Conservation (phyloP, 345 rosid species). For the Kernera saxatilis region DNA sequence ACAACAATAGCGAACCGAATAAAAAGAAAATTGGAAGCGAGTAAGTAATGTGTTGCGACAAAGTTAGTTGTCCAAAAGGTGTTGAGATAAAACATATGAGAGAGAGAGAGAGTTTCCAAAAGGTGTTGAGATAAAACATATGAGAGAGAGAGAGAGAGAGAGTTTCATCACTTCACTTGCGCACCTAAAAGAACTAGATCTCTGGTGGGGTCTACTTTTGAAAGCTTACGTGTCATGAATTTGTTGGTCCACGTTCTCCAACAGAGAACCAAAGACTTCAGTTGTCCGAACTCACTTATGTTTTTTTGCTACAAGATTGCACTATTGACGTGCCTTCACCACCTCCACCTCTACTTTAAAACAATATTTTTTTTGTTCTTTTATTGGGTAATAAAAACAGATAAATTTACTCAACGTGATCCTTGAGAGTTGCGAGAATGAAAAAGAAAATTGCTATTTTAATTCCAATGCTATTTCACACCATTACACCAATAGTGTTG, state of each 20-base stretch:
- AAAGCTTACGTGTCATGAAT: conserved; percentile 22
- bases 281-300: conserved; percentile 4
- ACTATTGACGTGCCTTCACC: conserved; percentile 48
- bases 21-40: conserved; percentile 1
- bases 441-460: neutral
- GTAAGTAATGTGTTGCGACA: conserved; percentile 20
- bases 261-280: conserved; percentile 25
- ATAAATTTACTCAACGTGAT: conserved; percentile 5
- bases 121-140: neutral
- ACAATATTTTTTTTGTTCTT: neutral
- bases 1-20: neutral
- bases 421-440: neutral
- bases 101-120: neutral
- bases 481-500: neutral
- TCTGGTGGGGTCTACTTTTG: neutral
- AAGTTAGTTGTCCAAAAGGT: conserved; percentile 17
- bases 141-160: too few species aligned
- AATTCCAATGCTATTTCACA: neutral
- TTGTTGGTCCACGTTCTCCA: conserved; percentile 38
- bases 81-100: neutral
- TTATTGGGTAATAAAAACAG: neutral
- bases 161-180: neutral
- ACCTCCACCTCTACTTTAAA: conserved; percentile 29
- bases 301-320: conserved; percentile 9
- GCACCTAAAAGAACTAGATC: conserved; percentile 11